Evolutionary conservation across 2,329 filamentous ascomycete genomes (phyloP).

Genomic region (Pyrenophora seminiperda): DNA sequence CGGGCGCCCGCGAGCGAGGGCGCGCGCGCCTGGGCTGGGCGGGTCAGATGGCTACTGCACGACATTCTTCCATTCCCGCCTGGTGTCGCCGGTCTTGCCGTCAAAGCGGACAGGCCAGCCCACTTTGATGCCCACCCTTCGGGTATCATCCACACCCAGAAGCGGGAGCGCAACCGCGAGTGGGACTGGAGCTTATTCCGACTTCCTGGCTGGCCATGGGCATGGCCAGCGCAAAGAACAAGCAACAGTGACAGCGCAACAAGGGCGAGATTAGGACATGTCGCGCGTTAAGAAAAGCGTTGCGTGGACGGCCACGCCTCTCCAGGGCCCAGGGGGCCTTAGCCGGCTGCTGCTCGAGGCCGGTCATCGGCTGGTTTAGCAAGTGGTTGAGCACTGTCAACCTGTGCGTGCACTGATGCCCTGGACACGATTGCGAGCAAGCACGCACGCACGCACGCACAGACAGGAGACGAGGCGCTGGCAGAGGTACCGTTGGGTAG

Average conservation of each 20-base stretch:
- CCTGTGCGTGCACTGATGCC: not conserved
- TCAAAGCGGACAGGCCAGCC: slow-evolving; percentile 29
- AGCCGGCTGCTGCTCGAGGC: not conserved
- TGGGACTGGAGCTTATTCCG: slow-evolving; percentile 43
- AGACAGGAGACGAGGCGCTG: slow-evolving; percentile 4
- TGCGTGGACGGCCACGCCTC: not conserved
- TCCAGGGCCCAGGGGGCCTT: not conserved
- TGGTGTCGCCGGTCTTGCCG: slow-evolving; percentile 32
- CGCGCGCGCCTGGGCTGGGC: slow-evolving; percentile 8
- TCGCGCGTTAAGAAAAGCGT: not conserved
- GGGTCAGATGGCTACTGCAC: slow-evolving; percentile 26
- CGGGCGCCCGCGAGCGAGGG: too few relatives aligned
- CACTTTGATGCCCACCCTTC: slow-evolving; percentile 29
- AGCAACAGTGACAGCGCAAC: not conserved
- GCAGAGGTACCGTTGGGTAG: not conserved
- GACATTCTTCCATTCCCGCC: slow-evolving; percentile 28
- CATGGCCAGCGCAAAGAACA: too few relatives aligned
- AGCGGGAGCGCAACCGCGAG: slow-evolving; percentile 33
- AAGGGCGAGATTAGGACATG: not conserved
- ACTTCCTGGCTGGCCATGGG: slow-evolving; percentile 22
- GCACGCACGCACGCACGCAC: slow-evolving; percentile 1
- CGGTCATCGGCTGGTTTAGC: too few relatives aligned
- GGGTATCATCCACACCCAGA: slow-evolving; percentile 31
- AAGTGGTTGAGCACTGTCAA: too few relatives aligned
- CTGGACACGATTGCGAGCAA: slow-evolving; percentile 2